Evolutionary conservation across 176 grass and related monocot species (phyloP).

Genomic region (Calamus simplicifolius): DNA sequence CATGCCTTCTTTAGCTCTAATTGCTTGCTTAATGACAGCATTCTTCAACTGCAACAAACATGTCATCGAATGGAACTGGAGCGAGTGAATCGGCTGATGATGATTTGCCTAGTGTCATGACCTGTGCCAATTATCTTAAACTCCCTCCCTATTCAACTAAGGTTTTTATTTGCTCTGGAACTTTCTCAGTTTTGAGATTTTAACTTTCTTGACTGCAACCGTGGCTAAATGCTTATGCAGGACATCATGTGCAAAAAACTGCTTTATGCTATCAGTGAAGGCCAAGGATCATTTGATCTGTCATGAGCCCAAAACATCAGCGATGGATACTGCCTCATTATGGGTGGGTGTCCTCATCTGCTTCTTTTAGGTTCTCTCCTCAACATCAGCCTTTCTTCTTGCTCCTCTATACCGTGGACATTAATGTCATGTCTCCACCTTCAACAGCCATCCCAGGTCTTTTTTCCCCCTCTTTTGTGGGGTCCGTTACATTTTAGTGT

Average conservation of each 20-base stretch:
- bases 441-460: too few species aligned
- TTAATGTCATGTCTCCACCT: too few species aligned
- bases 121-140: constrained; percentile 93
- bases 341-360: too few species aligned
- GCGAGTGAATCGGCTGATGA: constrained; percentile 54
- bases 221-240: constrained; percentile 23
- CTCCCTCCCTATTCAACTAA: constrained; percentile 86
- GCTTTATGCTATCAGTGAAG: constrained; percentile 85
- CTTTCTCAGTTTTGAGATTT: background rate
- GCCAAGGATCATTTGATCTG: constrained; percentile 93
- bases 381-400: too few species aligned
- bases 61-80: constrained; percentile 39
- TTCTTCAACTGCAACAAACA: constrained; percentile 34
- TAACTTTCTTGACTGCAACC: background rate
- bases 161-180: constrained; percentile 31
- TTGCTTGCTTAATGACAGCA: constrained; percentile 30
- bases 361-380: too few species aligned
- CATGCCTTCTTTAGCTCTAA: too few species aligned
- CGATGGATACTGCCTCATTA: too few species aligned
- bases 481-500: too few species aligned
- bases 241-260: constrained; percentile 75
- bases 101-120: constrained; percentile 93
- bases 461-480: too few species aligned
- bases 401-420: too few species aligned
- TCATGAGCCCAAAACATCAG: constrained; percentile 26